phyloP scores from a whole-genome alignment of 2,329 filamentous ascomycete genomes.

The Aureobasidium sp. region DNA sequence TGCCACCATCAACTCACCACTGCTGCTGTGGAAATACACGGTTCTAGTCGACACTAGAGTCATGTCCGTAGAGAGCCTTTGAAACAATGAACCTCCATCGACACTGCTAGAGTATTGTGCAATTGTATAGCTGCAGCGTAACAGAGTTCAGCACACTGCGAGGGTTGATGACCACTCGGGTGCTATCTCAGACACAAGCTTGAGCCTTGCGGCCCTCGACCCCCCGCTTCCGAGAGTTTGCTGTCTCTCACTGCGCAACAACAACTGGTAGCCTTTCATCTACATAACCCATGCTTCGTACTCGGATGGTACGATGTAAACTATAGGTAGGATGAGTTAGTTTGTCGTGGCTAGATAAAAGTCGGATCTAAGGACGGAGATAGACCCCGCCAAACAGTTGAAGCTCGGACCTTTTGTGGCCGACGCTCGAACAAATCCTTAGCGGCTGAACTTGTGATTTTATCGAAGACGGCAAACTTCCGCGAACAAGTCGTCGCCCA shows the following conservation, averaged over 20 bases:
- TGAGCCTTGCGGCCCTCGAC: background rate
- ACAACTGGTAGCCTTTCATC: too few relatives aligned
- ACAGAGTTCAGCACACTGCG: background rate
- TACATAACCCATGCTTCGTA: too few relatives aligned
- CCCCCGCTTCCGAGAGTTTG: background rate
- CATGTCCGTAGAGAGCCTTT: too few relatives aligned
- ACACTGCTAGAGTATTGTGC: background rate
- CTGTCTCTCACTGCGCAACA: background rate
- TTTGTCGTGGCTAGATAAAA: background rate
- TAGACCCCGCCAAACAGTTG: background rate
- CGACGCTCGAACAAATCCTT: conserved; percentile 1
- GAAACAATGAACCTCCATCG: too few relatives aligned
- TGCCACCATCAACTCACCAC: background rate
- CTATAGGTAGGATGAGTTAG: background rate
- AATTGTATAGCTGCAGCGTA: background rate
- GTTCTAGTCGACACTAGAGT: too few relatives aligned
- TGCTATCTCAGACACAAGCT: background rate
- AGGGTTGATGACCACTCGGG: conserved; percentile 2
- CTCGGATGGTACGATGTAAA: background rate
- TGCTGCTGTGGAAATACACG: too few relatives aligned
- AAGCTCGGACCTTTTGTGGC: background rate
- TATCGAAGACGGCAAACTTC: background rate
- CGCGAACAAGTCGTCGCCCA: background rate
- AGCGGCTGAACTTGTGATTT: conserved; percentile 1
- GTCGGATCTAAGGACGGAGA: background rate